Evolutionary conservation across 176 grass and related monocot genomes (phyloP).

Genomic region (Areca catechu): DNA sequence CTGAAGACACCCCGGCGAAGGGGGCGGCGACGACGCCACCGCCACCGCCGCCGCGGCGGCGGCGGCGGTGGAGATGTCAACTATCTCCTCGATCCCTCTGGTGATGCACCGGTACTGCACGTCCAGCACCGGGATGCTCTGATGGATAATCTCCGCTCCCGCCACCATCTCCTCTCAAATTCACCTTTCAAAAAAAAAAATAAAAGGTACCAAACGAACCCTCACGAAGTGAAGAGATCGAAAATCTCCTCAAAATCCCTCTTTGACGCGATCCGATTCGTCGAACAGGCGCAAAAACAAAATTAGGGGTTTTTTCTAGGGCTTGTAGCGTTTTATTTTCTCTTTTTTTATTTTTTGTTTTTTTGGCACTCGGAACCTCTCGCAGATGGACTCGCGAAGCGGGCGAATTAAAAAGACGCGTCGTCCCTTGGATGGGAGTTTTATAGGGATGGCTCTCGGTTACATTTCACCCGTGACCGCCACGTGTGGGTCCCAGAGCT

Average conservation of each 20-base stretch:
- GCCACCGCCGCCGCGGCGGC: neutral
- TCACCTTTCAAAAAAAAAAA: neutral
- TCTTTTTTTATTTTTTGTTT: neutral
- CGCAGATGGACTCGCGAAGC: too few species aligned
- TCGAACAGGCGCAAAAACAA: too few species aligned
- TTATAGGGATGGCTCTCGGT: too few species aligned
- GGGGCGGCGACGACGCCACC: too few species aligned
- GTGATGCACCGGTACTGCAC: slow-evolving; percentile 14
- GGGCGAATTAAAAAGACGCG: too few species aligned
- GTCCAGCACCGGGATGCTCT: slow-evolving; percentile 21
- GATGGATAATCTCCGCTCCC: slow-evolving; percentile 60
- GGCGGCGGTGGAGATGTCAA: slow-evolving; percentile 18
- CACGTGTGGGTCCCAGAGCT: too few species aligned
- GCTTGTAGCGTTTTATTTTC: neutral
- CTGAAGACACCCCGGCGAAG: too few species aligned
- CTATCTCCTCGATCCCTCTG: slow-evolving; percentile 15
- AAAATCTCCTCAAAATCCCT: neutral
- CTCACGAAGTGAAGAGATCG: neutral
- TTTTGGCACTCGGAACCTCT: too few species aligned
- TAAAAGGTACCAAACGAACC: slow-evolving; percentile 1
- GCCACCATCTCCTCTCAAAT: slow-evolving; percentile 64
- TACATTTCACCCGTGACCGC: too few species aligned
- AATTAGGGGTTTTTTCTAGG: slow-evolving; percentile 6
- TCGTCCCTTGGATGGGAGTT: too few species aligned
- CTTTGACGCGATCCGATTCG: neutral